phyloP scores from a whole-genome alignment of 768 basidiomycete genomes.

The Tephrocybe sp. region DNA sequence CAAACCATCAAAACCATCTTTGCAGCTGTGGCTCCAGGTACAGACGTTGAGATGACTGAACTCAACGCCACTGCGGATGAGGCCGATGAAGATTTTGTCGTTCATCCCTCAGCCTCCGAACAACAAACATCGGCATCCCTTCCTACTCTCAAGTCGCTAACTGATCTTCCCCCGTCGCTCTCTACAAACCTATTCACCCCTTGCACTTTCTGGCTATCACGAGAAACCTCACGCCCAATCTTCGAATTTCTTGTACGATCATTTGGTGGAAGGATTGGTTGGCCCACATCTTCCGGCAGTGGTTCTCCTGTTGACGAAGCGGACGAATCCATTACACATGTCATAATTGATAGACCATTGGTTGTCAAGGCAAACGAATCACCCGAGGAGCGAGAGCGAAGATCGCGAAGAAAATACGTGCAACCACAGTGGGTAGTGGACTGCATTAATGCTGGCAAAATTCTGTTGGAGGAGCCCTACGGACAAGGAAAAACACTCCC shows the following conservation, averaged over 20 bases:
- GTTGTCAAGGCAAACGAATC: constrained; percentile 46
- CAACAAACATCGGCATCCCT: constrained; percentile 44
- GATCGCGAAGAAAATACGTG: constrained; percentile 75
- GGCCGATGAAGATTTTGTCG: constrained; percentile 67
- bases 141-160: constrained; percentile 67
- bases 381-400: constrained; percentile 55
- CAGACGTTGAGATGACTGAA: constrained; percentile 35
- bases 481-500: constrained; percentile 83
- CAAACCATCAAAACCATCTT: constrained; percentile 60
- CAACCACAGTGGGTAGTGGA: constrained; percentile 99
- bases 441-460: constrained; percentile 84
- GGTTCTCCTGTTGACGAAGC: constrained; percentile 78
- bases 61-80: constrained; percentile 32
- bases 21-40: constrained; percentile 24
- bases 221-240: constrained; percentile 86
- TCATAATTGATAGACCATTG: constrained; percentile 88
- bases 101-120: constrained; percentile 52
- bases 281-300: constrained; percentile 77
- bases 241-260: constrained; percentile 94
- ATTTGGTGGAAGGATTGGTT: constrained; percentile 90
- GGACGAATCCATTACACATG: constrained; percentile 88
- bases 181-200: constrained; percentile 72
- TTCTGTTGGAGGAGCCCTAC: constrained; percentile 85
- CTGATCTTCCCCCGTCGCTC: constrained; percentile 53
- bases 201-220: constrained; percentile 90